Conservation (phyloP, 805 yeast genomes). For the Saccharomycopsis sp. region DNA sequence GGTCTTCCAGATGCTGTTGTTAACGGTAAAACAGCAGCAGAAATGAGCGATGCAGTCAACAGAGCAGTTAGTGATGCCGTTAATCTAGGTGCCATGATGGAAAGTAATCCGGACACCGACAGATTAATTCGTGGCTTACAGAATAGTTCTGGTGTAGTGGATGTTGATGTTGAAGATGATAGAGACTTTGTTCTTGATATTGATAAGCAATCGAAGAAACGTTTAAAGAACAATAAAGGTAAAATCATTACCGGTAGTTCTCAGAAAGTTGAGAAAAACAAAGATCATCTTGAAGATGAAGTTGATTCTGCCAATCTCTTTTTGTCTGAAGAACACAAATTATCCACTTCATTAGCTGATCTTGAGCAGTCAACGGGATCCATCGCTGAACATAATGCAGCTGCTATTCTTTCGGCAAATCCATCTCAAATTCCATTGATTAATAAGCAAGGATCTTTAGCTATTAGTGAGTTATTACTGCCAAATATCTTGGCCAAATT, state of each 20-base stretch:
- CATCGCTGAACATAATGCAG: conserved; percentile 24
- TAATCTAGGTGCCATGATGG: not conserved
- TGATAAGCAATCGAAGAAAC: conserved; percentile 12
- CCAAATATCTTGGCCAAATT: conserved; percentile 26
- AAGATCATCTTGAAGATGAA: not conserved
- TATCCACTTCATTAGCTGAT: conserved; percentile 27
- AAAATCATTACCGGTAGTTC: not conserved
- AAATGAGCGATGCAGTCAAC: conserved; percentile 1
- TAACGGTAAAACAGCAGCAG: not conserved
- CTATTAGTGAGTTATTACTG: conserved; percentile 19
- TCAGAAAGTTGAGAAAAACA: not conserved
- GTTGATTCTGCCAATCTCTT: conserved; percentile 26
- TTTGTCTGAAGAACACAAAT: conserved; percentile 34
- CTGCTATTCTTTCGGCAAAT: conserved; percentile 27
- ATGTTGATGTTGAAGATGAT: conserved; percentile 27
- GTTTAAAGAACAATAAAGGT: not conserved
- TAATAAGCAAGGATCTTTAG: conserved; percentile 11
- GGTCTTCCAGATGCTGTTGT: not conserved
- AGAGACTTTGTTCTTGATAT: conserved; percentile 8
- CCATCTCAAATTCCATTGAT: conserved; percentile 31
- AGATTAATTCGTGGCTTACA: not conserved
- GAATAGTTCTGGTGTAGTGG: conserved; percentile 23
- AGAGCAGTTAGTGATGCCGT: not conserved
- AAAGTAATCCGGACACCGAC: conserved; percentile 1
- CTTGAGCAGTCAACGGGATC: conserved; percentile 6